Conservation (phyloP, 2,329 filamentous ascomycete genomes). For the Fulvia fulva region DNA sequence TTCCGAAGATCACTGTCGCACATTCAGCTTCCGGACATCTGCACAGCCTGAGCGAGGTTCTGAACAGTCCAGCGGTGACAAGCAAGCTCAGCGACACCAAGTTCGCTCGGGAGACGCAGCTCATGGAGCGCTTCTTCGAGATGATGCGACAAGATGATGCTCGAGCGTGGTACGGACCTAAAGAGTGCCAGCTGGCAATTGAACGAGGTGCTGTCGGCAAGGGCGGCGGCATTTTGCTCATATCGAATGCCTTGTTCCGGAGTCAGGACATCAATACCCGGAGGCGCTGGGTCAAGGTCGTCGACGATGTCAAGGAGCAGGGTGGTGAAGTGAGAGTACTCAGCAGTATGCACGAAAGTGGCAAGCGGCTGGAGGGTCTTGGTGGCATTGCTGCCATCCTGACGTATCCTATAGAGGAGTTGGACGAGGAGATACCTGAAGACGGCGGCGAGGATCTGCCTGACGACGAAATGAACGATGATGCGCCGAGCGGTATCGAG, state of each 20-base stretch:
- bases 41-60: conserved; percentile 80
- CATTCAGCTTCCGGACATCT: conserved; percentile 83
- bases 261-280: conserved; percentile 73
- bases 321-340: conserved; percentile 86
- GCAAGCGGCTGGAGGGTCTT: conserved; percentile 74
- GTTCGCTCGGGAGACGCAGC: conserved; percentile 74
- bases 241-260: conserved; percentile 84
- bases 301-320: conserved; percentile 78
- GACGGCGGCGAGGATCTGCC: conserved; percentile 19
- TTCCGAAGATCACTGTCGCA: conserved; percentile 65
- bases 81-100: conserved; percentile 79
- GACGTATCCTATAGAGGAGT: conserved; percentile 84
- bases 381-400: conserved; percentile 86
- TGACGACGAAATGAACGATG: conserved; percentile 12
- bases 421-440: conserved; percentile 54
- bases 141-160: conserved; percentile 79
- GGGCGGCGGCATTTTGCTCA: conserved; percentile 77
- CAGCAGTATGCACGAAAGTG: conserved; percentile 92
- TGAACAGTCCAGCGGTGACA: conserved; percentile 75
- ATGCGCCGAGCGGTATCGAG: conserved; percentile 17
- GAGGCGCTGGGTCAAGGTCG: conserved; percentile 76
- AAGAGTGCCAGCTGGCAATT: conserved; percentile 77
- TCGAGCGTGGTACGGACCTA: conserved; percentile 83
- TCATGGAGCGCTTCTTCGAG: conserved; percentile 80
- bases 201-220: conserved; percentile 82